Evolutionary conservation across 2,329 filamentous ascomycete genomes (phyloP).

Genomic region (Ophiocordyceps camponoti-saundersi): DNA sequence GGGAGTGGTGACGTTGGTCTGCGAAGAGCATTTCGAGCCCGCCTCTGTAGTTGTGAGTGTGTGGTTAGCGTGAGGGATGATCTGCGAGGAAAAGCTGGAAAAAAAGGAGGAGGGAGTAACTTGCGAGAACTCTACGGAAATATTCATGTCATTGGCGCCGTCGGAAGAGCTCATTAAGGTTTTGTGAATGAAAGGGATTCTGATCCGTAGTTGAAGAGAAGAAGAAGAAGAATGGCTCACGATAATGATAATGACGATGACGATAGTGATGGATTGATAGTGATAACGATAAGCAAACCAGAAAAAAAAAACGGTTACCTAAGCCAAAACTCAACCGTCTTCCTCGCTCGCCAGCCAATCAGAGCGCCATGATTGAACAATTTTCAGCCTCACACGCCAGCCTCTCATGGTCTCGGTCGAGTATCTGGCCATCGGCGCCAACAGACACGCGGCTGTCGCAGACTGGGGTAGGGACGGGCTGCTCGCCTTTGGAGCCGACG

Average conservation of each 20-base stretch:
- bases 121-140: slow-evolving; percentile 57
- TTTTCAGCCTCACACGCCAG: slow-evolving; percentile 16
- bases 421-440: slow-evolving; percentile 66
- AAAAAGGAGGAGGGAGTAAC: slow-evolving; percentile 7
- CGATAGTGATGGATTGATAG: no score
- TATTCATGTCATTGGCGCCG: slow-evolving; percentile 23
- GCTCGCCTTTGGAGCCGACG: slow-evolving; percentile 77
- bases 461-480: slow-evolving; percentile 67
- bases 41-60: slow-evolving; percentile 36
- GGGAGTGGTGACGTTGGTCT: slow-evolving; percentile 55
- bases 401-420: slow-evolving; percentile 22
- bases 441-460: slow-evolving; percentile 74
- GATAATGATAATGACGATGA: neutral
- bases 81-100: neutral
- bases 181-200: no score
- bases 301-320: neutral
- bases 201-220: neutral
- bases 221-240: neutral
- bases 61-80: neutral
- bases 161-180: slow-evolving; percentile 4
- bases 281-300: no score
- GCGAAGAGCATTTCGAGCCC: slow-evolving; percentile 90
- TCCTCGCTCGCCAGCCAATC: slow-evolving; percentile 15
- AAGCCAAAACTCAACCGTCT: slow-evolving; percentile 6
- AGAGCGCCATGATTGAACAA: slow-evolving; percentile 13